Conservation (phyloP, 495 filamentous ascomycete genomes). For the Aspergillus hancockii region DNA sequence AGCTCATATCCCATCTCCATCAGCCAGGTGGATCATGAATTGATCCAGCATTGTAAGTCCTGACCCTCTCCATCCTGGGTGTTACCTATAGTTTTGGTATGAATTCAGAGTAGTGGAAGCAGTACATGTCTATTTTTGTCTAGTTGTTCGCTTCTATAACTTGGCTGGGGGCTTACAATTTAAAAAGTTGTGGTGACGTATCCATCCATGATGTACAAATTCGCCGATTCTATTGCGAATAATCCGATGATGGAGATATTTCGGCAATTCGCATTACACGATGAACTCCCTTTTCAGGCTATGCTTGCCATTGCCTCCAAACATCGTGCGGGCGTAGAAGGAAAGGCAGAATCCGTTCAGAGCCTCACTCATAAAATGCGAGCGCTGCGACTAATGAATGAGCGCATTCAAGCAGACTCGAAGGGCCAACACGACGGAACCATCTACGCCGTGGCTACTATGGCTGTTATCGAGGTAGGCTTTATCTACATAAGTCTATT, state of each 20-base stretch:
- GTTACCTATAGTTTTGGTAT: background rate
- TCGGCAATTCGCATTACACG: conserved; percentile 27
- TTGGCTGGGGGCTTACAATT: conserved; percentile 13
- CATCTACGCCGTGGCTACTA: conserved; percentile 32
- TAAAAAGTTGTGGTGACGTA: conserved; percentile 29
- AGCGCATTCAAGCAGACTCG: conserved; percentile 25
- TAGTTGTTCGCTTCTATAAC: background rate
- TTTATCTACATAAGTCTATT: background rate
- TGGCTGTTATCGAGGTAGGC: conserved; percentile 36
- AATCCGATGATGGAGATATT: conserved; percentile 35
- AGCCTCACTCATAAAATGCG: conserved; percentile 34
- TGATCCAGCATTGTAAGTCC: conserved; percentile 33
- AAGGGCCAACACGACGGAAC: conserved; percentile 26
- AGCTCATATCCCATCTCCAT: conserved; percentile 25
- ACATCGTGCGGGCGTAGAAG: conserved; percentile 30
- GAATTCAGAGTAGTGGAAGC: background rate
- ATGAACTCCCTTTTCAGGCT: conserved; percentile 29
- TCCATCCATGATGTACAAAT: conserved; percentile 36
- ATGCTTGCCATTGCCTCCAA: conserved; percentile 36
- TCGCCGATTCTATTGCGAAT: conserved; percentile 21
- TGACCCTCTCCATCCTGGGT: background rate
- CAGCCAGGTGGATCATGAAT: conserved; percentile 23
- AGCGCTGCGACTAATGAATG: conserved; percentile 29
- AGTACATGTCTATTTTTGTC: background rate
- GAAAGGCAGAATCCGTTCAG: conserved; percentile 29